Conservation (phyloP, 2,329 filamentous ascomycete genomes). For the Botryosphaeria dothidea region DNA sequence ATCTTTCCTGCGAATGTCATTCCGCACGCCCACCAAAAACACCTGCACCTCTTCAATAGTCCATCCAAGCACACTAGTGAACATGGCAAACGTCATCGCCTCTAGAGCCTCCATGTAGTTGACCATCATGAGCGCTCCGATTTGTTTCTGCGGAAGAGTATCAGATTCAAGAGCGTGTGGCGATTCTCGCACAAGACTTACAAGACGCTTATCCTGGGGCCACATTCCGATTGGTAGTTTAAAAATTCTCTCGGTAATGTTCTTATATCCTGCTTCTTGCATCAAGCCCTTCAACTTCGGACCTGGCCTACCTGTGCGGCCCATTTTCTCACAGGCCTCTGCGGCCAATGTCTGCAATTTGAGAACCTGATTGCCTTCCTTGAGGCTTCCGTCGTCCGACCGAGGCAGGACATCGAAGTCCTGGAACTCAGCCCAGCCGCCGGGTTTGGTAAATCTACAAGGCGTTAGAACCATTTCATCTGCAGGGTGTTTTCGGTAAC, state of each 20-base stretch:
- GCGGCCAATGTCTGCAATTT: neutral
- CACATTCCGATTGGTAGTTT: constrained; percentile 26
- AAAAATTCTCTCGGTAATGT: constrained; percentile 31
- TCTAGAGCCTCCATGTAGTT: constrained; percentile 45
- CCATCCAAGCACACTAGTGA: constrained; percentile 46
- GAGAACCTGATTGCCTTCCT: constrained; percentile 16
- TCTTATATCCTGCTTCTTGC: constrained; percentile 44
- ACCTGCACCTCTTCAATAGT: constrained; percentile 44
- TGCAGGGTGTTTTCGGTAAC: too few relatives aligned
- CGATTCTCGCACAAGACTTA: neutral
- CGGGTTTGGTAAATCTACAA: constrained; percentile 7
- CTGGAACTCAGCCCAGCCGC: constrained; percentile 25
- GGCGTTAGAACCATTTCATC: neutral
- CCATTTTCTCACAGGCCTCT: constrained; percentile 22
- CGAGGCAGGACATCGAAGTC: constrained; percentile 25
- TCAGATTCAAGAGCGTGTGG: neutral
- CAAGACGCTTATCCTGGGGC: constrained; percentile 23
- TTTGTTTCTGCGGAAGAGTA: constrained; percentile 19
- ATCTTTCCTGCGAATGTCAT: neutral
- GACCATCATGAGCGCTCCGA: constrained; percentile 33
- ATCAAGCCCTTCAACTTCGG: constrained; percentile 41
- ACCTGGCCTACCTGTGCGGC: constrained; percentile 41
- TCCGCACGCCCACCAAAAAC: constrained; percentile 24
- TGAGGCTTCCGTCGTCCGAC: constrained; percentile 25
- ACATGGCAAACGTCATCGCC: constrained; percentile 43